Evolutionary conservation across 345 rosid species (phyloP), one percentile per base, ranked within the genome.

Genomic region (Euphorbia tirucalli): DNA sequence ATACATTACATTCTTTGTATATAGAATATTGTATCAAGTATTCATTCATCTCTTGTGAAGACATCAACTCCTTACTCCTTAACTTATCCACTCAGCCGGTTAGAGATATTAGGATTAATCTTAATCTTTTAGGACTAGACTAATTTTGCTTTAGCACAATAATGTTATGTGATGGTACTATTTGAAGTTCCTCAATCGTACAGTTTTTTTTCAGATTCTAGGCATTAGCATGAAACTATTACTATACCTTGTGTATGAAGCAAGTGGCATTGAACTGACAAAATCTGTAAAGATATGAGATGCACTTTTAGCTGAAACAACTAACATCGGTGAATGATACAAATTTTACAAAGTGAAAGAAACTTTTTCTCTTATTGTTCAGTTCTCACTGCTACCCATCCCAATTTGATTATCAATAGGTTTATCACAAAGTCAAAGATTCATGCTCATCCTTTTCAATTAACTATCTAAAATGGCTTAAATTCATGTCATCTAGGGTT

Each of bases 401-500:
- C 21, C 43, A 27, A 14, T 46, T 21, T 0, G 54, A n/a, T 22
- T 8, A 18, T 7, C 27, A 27, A 65, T 16, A 43, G 44, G 32
- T 69, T 39, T 22, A 28, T 25, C 19, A 31, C 14, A 49, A 35
- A 35, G 39, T 35, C n/a, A n/a, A 32, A 19, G 57, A 49, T 61
- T 62, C 28, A 18, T 13, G 11, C 27, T n/a, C 35, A 2, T 14
- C 30, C 27, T 11, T 59, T 35, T 6, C 32, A 56, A 21, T 30
- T 28, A 72, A 32, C 30, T 48, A 39, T 70, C 68, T 49, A 21
- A 37, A 69, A 71, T 18, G 75, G 54, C 31, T 64, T 61, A 18
- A 39, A 41, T 60, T 74, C 39, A 50, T 75, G 68, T 77, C 24
- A 60, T 56, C 37, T 58, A 93, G 96, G 96, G 96, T 62, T 94